A percentile compares a stretch with the other conserved stretches of the same genome.
These are phyloP conservation scores for Claviceps quebecensis DNA, from an alignment of 2,329 filamentous ascomycete genomes.

Conservation along the genomic window DNA sequence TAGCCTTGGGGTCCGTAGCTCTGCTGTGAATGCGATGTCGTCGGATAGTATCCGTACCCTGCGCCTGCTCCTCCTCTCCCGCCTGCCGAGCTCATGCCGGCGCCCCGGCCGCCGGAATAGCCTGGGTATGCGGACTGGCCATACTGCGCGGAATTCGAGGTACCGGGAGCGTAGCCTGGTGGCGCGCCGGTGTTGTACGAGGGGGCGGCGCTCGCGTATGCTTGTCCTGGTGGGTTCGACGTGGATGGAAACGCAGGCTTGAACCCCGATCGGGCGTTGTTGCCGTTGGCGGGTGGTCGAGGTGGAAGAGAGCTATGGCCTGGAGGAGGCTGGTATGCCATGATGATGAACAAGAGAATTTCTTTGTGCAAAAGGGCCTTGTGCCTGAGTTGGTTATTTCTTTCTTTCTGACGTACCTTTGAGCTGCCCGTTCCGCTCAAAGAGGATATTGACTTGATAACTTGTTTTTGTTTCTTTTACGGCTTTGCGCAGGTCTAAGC, in stretches of 20 bases:
- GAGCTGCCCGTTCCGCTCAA: slow-evolving; percentile 28
- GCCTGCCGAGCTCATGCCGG: slow-evolving; percentile 10
- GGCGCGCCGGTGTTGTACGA: slow-evolving; percentile 17
- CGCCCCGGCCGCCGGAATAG: slow-evolving; percentile 21
- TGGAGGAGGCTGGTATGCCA: slow-evolving; percentile 82
- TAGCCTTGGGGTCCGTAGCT: slow-evolving; percentile 15
- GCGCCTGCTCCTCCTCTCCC: not conserved
- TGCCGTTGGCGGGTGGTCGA: slow-evolving; percentile 50
- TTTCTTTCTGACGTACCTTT: slow-evolving; percentile 32
- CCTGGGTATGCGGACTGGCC: slow-evolving; percentile 9
- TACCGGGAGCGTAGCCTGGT: slow-evolving; percentile 6
- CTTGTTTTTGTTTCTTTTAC: not conserved
- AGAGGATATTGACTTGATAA: slow-evolving; percentile 7
- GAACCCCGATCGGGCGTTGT: slow-evolving; percentile 23
- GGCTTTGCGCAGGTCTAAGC: not conserved
- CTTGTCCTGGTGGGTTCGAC: slow-evolving; percentile 21
- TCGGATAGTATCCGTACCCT: slow-evolving; percentile 4
- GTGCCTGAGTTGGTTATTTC: not conserved
- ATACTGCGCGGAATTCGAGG: slow-evolving; percentile 4
- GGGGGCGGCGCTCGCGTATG: slow-evolving; percentile 19
- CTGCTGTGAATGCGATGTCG: slow-evolving; percentile 17
- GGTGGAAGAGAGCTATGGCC: slow-evolving; percentile 54
- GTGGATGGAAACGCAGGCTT: slow-evolving; percentile 36
- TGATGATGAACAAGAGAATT: slow-evolving; percentile 53
- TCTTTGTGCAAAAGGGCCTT: not conserved